Conservation (phyloP, 2,329 filamentous ascomycete species). For the Nothophoma quercina region DNA sequence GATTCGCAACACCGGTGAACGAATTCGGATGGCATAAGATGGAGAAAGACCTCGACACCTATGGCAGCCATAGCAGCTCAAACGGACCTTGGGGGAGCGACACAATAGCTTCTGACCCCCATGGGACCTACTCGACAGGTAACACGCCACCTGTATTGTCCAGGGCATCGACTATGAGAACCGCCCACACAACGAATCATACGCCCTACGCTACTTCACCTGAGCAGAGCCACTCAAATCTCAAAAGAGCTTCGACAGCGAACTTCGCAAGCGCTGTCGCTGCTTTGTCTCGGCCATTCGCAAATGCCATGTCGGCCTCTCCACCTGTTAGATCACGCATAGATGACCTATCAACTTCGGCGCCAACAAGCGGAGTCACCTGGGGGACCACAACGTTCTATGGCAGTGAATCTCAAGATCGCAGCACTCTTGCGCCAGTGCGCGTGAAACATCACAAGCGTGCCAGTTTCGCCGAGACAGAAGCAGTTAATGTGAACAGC, state of each 20-base stretch:
- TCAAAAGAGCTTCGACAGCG: conserved; percentile 44
- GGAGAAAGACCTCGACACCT: conserved; percentile 45
- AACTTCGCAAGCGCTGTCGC: conserved; percentile 52
- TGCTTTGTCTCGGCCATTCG: conserved; percentile 51
- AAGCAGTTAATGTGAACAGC: conserved; percentile 39
- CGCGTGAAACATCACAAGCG: conserved; percentile 50
- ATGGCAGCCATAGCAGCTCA: conserved; percentile 60
- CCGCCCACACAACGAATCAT: conserved; percentile 45
- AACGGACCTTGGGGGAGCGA: conserved; percentile 59
- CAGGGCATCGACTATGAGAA: conserved; percentile 49
- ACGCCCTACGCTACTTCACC: conserved; percentile 53
- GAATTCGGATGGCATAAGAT: conserved; percentile 44
- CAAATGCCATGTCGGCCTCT: conserved; percentile 48
- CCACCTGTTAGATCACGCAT: conserved; percentile 44
- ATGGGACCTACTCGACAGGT: conserved; percentile 61
- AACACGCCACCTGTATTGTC: conserved; percentile 60
- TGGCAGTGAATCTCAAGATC: conserved; percentile 43
- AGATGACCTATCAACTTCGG: conserved; percentile 53
- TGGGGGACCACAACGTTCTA: conserved; percentile 57
- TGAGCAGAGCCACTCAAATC: conserved; percentile 44
- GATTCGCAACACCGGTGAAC: conserved; percentile 39
- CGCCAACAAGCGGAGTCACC: conserved; percentile 53
- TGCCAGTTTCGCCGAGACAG: conserved; percentile 45
- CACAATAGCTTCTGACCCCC: conserved; percentile 51
- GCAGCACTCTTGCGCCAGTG: conserved; percentile 30